Percentiles rank a stretch among this genome's conserved stretches.
These are phyloP conservation scores for Tranzscheliella williamsii DNA, from an alignment of 1,284 basidiomycete genomes.

Conservation along the genomic window DNA sequence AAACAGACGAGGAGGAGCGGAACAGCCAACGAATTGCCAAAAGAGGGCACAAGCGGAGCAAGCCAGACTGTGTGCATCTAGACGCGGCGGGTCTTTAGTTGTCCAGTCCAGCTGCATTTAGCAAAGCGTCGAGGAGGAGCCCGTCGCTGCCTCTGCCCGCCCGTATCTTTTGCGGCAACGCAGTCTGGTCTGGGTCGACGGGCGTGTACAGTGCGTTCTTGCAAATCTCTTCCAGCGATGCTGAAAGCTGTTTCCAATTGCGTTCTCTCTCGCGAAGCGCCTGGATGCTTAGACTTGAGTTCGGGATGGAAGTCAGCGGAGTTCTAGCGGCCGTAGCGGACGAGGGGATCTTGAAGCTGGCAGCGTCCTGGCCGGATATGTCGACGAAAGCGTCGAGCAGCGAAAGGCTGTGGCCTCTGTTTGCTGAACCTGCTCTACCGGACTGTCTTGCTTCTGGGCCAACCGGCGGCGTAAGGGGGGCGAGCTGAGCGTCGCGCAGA, in stretches of 20 bases:
- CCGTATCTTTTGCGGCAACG: not conserved
- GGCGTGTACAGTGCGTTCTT: not conserved
- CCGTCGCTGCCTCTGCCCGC: slow-evolving; percentile 1
- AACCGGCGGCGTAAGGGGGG: slow-evolving; percentile 17
- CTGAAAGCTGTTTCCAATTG: slow-evolving; percentile 31
- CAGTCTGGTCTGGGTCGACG: not conserved
- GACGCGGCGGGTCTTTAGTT: too few species aligned
- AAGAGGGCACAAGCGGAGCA: not conserved
- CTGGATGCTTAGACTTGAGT: slow-evolving; percentile 19
- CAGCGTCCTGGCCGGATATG: slow-evolving; percentile 16
- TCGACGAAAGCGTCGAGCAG: slow-evolving; percentile 38
- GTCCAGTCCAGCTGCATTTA: not conserved
- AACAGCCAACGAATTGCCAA: not conserved
- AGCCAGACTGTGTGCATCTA: too few species aligned
- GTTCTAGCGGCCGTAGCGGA: not conserved
- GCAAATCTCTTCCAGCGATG: slow-evolving; percentile 15
- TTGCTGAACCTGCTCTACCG: slow-evolving; percentile 29
- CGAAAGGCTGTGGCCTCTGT: slow-evolving; percentile 23
- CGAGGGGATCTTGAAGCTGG: slow-evolving; percentile 20
- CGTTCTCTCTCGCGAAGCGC: slow-evolving; percentile 22
- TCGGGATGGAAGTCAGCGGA: slow-evolving; percentile 4
- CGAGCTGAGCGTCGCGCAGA: slow-evolving; percentile 25
- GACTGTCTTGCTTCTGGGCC: slow-evolving; percentile 12
- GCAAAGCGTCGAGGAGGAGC: slow-evolving; percentile 1
- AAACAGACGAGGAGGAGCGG: not conserved